These are phyloP conservation scores for Hyaloscypha finlandica DNA, from an alignment of 495 filamentous ascomycete species.

Conservation along the genomic window DNA sequence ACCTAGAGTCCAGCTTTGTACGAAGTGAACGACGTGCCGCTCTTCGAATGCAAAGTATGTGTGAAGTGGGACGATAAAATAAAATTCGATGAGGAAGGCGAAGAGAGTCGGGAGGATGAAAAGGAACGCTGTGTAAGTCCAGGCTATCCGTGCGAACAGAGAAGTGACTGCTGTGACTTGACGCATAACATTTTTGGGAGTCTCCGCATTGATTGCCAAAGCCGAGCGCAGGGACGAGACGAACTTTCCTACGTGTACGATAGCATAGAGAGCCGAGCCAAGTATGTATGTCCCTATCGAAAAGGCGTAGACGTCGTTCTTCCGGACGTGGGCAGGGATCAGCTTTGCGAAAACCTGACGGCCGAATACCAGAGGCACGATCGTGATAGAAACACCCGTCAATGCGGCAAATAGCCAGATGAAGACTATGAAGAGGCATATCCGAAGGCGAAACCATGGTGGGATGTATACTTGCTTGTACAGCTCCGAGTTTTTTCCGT, in stretches of 20 bases:
- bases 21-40: constrained; percentile 77
- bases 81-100: constrained; percentile 82
- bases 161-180: constrained; percentile 20
- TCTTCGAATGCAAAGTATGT: constrained; percentile 63
- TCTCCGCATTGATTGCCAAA: constrained; percentile 32
- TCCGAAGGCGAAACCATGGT: constrained; percentile 76
- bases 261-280: constrained; percentile 60
- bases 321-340: constrained; percentile 65
- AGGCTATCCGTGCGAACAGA: constrained; percentile 51
- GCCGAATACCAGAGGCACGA: constrained; percentile 82
- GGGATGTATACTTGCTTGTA: constrained; percentile 89
- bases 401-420: constrained; percentile 94
- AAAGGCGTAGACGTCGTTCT: constrained; percentile 97
- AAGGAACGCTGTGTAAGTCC: constrained; percentile 70
- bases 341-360: constrained; percentile 69
- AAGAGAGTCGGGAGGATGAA: constrained; percentile 82
- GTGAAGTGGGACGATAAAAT: constrained; percentile 84
- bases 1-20: constrained; percentile 93
- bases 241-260: constrained; percentile 53
- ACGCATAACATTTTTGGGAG: constrained; percentile 29
- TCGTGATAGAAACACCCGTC: constrained; percentile 86
- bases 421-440: constrained; percentile 81
- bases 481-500: constrained; percentile 62
- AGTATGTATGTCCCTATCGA: constrained; percentile 82
- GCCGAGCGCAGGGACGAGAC: constrained; percentile 39